Percentiles rank a stretch among this genome's conserved stretches.
These are phyloP conservation scores for Fusarium sacchari DNA, from an alignment of 2,329 filamentous ascomycete species.

Conservation along the genomic window DNA sequence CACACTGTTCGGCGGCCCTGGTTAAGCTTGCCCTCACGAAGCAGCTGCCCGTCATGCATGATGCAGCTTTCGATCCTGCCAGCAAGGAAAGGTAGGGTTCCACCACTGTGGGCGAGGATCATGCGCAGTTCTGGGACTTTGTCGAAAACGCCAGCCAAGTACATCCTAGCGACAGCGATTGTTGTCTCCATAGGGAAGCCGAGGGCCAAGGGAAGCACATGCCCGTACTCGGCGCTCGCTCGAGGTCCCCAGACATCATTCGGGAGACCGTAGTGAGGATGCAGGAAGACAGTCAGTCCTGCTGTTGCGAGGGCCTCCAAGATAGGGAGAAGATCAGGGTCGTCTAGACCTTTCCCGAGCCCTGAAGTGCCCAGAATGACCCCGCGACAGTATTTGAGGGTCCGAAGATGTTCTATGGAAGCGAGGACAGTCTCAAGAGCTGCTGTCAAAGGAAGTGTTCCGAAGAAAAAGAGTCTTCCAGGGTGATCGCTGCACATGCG, in stretches of 20 bases:
- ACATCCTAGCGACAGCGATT: conserved; percentile 88
- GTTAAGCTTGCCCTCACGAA: conserved; percentile 67
- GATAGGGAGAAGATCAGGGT: conserved; percentile 76
- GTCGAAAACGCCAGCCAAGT: conserved; percentile 87
- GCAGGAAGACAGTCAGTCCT: conserved; percentile 78
- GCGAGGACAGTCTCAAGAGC: conserved; percentile 68
- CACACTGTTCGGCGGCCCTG: conserved; percentile 61
- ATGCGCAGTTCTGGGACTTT: conserved; percentile 74
- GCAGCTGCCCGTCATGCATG: conserved; percentile 80
- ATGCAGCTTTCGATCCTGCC: conserved; percentile 91
- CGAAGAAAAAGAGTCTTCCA: conserved; percentile 83
- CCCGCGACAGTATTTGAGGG: conserved; percentile 77
- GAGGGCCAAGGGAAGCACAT: conserved; percentile 85
- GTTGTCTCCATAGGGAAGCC: conserved; percentile 95
- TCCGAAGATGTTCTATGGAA: conserved; percentile 71
- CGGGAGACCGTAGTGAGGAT: conserved; percentile 92
- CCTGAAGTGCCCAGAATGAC: conserved; percentile 89
- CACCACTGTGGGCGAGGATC: conserved; percentile 87
- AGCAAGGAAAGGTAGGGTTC: conserved; percentile 87
- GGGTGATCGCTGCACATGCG: conserved; percentile 73
- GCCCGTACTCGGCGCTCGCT: conserved; percentile 76
- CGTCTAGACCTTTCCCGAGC: conserved; percentile 82
- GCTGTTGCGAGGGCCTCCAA: conserved; percentile 75
- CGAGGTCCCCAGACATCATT: conserved; percentile 81
- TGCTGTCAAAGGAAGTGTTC: conserved; percentile 80